These are phyloP conservation scores for Penicilliopsis zonata DNA, from an alignment of 495 filamentous ascomycete species.

Conservation along the genomic window DNA sequence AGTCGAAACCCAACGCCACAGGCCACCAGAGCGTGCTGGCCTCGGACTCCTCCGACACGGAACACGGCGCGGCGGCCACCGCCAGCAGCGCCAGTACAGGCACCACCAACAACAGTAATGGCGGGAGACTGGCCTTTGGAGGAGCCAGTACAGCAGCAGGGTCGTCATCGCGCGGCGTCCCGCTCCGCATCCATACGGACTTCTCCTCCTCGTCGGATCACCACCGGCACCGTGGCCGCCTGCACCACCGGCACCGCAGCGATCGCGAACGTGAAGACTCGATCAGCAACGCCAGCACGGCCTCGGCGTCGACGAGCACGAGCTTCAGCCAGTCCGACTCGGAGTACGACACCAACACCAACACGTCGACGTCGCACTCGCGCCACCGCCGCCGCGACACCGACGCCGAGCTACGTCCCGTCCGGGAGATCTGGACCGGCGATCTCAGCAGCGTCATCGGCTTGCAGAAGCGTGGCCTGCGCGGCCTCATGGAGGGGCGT, in stretches of 20 bases:
- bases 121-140: too few species aligned
- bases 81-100: slow-evolving; percentile 22
- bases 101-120: too few species aligned
- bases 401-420: slow-evolving; percentile 16
- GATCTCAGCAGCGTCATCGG: slow-evolving; percentile 91
- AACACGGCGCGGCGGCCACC: slow-evolving; percentile 22
- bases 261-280: slow-evolving; percentile 30
- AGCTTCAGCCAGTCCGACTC: slow-evolving; percentile 34
- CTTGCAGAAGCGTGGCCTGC: slow-evolving; percentile 81
- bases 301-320: slow-evolving; percentile 25
- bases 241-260: slow-evolving; percentile 1
- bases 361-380: slow-evolving; percentile 8
- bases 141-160: neutral
- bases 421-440: slow-evolving; percentile 63
- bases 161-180: slow-evolving; percentile 20
- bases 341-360: slow-evolving; percentile 18
- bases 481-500: slow-evolving; percentile 90
- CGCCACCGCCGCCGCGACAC: slow-evolving; percentile 21
- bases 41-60: slow-evolving; percentile 35
- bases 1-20: slow-evolving; percentile 8
- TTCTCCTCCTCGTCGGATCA: slow-evolving; percentile 17
- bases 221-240: slow-evolving; percentile 4
- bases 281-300: slow-evolving; percentile 29
- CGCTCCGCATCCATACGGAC: slow-evolving; percentile 34
- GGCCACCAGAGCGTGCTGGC: slow-evolving; percentile 21